Evolutionary conservation across 2,329 filamentous ascomycete genomes (phyloP), one percentile per base, ranked within the genome.

Genomic region (Colletotrichum sp.): DNA sequence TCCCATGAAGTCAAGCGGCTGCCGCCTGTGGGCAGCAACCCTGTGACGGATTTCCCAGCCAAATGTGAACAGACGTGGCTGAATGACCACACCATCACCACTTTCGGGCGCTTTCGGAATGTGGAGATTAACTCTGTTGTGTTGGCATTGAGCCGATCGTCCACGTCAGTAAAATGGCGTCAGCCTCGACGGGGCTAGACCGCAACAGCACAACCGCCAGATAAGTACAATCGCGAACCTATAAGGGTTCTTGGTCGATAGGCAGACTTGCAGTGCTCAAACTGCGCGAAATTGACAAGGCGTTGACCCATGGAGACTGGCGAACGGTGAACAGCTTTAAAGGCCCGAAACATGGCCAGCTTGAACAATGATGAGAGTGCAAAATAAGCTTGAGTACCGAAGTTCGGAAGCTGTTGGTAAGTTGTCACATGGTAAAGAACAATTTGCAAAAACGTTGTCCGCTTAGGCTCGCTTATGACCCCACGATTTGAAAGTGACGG

Each of bases 151-250:
- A 39, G 7, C 36, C 36, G 36, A 39, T 39, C 13, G 3, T 39
- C 36, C 36, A 39, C 39, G 16, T 44, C 16, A 44, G 39, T 9
- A 44, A 44, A 5, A 44, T n/a, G 16, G 39, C 19, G 39, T 44
- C 5, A 44, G 9, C 39, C 39, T 44, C 16, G 39, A 44, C 0
- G 39, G 19, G 39, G 39, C 39, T 1, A 44, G 39, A 44, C 11
- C 8, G 3, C 39, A 44, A n/a, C 19, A 44, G 5, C 5, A 44
- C 39, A n/a, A n/a, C 39, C 5, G 39, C 39, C 39, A 19, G 19
- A 9, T 3, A 5, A n/a, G 16, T 19, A 8, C 36, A 9, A 1
- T 39, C 1, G 16, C 8, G 36, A 39, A 39, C 1, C 1, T 39
- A 19, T 39, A 19, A 8, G 36, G 15, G 36, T 16, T 39, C 15